Evolutionary conservation across 805 yeast genomes (phyloP), one percentile per base, ranked within the genome.

Genomic region (Spathaspora boniae): DNA sequence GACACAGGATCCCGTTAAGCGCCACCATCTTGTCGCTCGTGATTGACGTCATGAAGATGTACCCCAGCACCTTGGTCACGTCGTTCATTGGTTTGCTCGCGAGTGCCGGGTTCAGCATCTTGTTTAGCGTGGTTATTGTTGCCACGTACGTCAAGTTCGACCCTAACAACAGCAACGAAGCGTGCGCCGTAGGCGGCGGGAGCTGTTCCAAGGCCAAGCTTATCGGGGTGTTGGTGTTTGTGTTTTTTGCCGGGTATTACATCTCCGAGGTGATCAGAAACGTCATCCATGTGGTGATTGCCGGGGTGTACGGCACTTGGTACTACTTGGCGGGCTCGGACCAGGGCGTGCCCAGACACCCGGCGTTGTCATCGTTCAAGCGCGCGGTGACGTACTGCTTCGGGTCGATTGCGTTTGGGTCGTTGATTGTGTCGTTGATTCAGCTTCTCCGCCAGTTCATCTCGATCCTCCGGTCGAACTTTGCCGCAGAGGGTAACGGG

Each of bases 251-350:
- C 4, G 95, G 95, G 14, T 88, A 76, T 54, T 83, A 78, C 56
- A 76, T 87, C 41, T 74, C 93, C 19, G 96, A 87, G 59, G 93
- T 88, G 14, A 67, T 86, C 39, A 79, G 80, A 60, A 87, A 85
- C 49, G 70, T 85, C 11, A 80, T 87, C 24, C 95, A 89, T 52
- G 84, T 82, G 16, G 76, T 88, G 1, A 79, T 86, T 31, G 72
- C 91, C 16, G 95, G 95, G 17, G 78, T 87, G 14, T 89, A 76
- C 54, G 96, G 96, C 7, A 76, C 91, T 6, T 89, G 97, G 96
- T 88, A 86, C 59, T 89, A 86, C 59, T 73, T 84, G 58, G 74
- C 83, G 14, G 69, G 70, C 37, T 76, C 87, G 9, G 87, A 81
- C 53, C 82, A 82, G 54, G 88, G 88, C 3, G 81, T 76, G 65